phyloP scores from a whole-genome alignment of 148 eudicot species.

The Talinum fruticosum region DNA sequence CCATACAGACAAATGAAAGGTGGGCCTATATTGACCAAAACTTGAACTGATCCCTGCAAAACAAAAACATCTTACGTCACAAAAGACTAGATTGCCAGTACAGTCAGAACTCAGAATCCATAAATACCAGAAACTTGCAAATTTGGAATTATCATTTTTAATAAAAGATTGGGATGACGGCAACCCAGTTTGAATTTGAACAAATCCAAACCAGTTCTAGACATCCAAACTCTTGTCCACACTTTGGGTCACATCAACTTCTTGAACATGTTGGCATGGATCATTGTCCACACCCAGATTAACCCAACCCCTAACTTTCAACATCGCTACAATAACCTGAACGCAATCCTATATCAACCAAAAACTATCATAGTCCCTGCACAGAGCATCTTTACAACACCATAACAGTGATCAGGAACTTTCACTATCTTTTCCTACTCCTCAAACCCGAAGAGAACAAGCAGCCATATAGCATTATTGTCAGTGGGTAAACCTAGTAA shows the following conservation, averaged over 20 bases:
- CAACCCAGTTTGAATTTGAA: background rate
- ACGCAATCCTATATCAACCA: slow-evolving; percentile 11
- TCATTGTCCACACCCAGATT: background rate
- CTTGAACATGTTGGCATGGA: background rate
- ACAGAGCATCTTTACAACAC: background rate
- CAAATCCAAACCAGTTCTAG: background rate
- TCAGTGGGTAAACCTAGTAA: background rate
- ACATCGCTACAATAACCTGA: background rate
- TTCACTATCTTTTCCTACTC: background rate
- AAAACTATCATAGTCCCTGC: slow-evolving; percentile 8
- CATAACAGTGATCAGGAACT: background rate
- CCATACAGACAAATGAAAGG: slow-evolving; percentile 29
- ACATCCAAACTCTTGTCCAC: background rate
- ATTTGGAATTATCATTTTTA: background rate
- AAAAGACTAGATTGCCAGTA: background rate
- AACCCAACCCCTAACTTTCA: background rate
- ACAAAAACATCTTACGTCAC: background rate
- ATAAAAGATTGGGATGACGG: background rate
- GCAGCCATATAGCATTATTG: background rate
- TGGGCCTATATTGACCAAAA: slow-evolving; percentile 11
- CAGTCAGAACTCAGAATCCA: background rate
- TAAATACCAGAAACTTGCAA: background rate
- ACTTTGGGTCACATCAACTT: background rate
- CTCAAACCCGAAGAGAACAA: background rate
- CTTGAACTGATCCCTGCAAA: slow-evolving; percentile 19